A percentile compares a stretch with the other conserved stretches of the same genome.
Conservation (phyloP, 805 yeast species). For the Candida odintsovae region DNA sequence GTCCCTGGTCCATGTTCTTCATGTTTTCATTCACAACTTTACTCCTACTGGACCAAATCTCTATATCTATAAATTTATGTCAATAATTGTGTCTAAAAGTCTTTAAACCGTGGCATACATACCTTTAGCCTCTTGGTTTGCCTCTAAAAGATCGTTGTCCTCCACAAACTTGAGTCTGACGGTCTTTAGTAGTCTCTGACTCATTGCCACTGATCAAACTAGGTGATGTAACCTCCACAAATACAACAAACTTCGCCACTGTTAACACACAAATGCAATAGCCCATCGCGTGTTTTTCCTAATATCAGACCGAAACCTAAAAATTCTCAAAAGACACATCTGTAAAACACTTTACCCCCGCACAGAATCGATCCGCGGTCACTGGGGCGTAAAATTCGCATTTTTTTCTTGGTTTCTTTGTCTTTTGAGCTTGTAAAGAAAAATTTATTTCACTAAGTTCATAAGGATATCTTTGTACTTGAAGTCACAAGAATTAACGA, state of each 20-base stretch:
- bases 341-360: not conserved
- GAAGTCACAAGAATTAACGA: not conserved
- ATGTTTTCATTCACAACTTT: slow-evolving; percentile 20
- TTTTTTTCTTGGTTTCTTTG: not conserved
- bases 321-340: not conserved
- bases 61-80: slow-evolving; percentile 10
- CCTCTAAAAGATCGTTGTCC: not conserved
- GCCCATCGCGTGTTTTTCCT: not conserved
- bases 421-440: not conserved
- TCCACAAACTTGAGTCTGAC: not conserved
- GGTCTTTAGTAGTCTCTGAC: slow-evolving; percentile 11
- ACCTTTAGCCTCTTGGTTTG: not conserved
- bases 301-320: no score
- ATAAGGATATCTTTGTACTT: not conserved
- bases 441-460: not conserved
- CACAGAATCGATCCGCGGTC: not conserved
- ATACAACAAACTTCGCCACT: not conserved
- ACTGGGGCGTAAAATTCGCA: not conserved
- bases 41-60: slow-evolving; percentile 23
- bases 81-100: not conserved
- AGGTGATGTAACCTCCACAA: not conserved
- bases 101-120: not conserved
- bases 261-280: not conserved
- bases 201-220: slow-evolving; percentile 3
- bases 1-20: slow-evolving; percentile 1